These are phyloP conservation scores for Auricularia sp. DNA, from an alignment of 768 basidiomycete genomes.

Conservation along the genomic window DNA sequence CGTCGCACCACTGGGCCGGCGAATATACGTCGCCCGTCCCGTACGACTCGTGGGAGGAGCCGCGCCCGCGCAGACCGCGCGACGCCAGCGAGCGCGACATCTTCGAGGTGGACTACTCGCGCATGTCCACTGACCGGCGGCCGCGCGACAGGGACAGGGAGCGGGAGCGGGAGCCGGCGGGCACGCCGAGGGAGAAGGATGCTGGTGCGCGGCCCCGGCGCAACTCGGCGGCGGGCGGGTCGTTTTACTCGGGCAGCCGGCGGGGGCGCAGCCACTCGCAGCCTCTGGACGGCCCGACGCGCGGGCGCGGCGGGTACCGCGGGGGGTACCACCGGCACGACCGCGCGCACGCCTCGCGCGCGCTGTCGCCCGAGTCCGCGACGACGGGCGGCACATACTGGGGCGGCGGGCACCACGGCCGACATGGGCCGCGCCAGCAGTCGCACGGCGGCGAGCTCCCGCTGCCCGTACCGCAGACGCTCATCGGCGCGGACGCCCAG, in stretches of 20 bases:
- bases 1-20: background rate
- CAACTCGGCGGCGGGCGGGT: background rate
- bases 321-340: background rate
- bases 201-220: background rate
- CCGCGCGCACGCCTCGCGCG: background rate
- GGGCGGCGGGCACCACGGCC: background rate
- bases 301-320: slow-evolving; percentile 1
- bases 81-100: background rate
- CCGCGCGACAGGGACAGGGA: too few species aligned
- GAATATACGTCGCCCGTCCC: background rate
- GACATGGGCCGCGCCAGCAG: background rate
- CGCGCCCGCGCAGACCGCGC: background rate
- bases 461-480: slow-evolving; percentile 12
- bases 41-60: background rate
- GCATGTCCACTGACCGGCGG: background rate
- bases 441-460: slow-evolving; percentile 15
- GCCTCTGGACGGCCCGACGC: background rate
- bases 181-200: background rate
- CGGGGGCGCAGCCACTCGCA: slow-evolving; percentile 1
- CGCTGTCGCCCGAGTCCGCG: background rate
- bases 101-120: background rate
- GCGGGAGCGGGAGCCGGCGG: too few species aligned
- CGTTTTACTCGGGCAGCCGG: background rate
- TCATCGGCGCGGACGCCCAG: background rate
- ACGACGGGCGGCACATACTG: background rate